Conservation (phyloP, 2,329 filamentous ascomycete species). For the Colletotrichum godetiae region DNA sequence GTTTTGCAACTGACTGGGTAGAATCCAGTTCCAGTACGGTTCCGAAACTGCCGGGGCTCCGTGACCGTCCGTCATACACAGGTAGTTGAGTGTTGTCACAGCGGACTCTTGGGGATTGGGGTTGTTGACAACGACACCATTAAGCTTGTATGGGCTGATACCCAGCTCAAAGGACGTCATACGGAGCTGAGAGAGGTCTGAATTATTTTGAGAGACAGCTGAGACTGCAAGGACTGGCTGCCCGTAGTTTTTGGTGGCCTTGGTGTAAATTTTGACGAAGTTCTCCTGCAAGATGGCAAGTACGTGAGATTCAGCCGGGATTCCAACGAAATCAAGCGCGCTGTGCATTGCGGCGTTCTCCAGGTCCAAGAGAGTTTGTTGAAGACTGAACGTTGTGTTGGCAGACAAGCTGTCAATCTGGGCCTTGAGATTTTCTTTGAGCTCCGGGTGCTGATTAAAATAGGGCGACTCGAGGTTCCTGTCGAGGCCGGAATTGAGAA, state of each 20-base stretch:
- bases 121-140: too few species aligned
- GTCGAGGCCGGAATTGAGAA: neutral
- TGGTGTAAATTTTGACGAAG: neutral
- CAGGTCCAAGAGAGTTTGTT: neutral
- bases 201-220: neutral
- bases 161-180: neutral
- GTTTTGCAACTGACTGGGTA: neutral
- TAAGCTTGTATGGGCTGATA: too few species aligned
- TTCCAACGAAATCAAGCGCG: neutral
- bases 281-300: neutral
- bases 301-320: neutral
- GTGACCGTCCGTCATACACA: neutral
- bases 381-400: too few species aligned
- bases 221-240: neutral
- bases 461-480: neutral
- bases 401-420: too few species aligned
- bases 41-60: neutral
- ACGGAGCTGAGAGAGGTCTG: neutral
- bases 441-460: neutral
- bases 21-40: neutral
- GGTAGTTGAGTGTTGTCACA: neutral
- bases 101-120: neutral
- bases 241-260: neutral
- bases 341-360: neutral
- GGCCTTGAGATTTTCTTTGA: neutral